These are phyloP conservation scores for Saturnispora zaruensis DNA, from an alignment of 805 yeast genomes.

Conservation along the genomic window DNA sequence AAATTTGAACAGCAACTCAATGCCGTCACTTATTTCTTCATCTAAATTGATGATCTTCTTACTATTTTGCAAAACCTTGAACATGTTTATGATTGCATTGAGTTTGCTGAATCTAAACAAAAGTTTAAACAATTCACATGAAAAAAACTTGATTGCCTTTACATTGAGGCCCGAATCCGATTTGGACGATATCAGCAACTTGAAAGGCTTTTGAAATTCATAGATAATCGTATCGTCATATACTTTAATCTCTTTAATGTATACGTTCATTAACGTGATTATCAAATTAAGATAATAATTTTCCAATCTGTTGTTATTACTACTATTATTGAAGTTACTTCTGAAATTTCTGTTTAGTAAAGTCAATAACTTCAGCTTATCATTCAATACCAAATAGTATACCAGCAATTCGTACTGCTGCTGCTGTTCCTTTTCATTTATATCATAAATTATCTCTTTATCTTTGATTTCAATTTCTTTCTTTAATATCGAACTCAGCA, in stretches of 20 bases:
- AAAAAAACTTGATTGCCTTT: conserved; percentile 43
- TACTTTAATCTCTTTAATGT: not conserved
- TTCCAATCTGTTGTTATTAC: not conserved
- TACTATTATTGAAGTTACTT: not conserved
- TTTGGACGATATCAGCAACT: conserved; percentile 70
- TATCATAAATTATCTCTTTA: not conserved
- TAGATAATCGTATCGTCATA: conserved; percentile 24
- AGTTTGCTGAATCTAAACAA: conserved; percentile 59
- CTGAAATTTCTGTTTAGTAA: not conserved
- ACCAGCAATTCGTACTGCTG: not conserved
- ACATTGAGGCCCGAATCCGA: conserved; percentile 33
- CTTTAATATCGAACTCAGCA: not conserved
- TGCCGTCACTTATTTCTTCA: not conserved
- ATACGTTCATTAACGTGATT: conserved; percentile 1
- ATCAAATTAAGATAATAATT: not conserved
- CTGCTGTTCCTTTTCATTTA: not conserved
- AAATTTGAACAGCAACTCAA: conserved; percentile 49
- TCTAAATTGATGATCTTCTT: not conserved
- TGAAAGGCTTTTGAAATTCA: conserved; percentile 60
- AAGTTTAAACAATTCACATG: conserved; percentile 58
- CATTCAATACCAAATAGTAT: not conserved
- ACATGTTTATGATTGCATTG: conserved; percentile 67
- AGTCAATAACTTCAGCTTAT: not conserved
- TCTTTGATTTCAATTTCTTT: not conserved
- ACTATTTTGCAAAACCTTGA: conserved; percentile 30